Evolutionary conservation across 129 eudicot genomes (phyloP), one percentile per base, ranked within the genome.

Genomic region (Artemisia tridentata): DNA sequence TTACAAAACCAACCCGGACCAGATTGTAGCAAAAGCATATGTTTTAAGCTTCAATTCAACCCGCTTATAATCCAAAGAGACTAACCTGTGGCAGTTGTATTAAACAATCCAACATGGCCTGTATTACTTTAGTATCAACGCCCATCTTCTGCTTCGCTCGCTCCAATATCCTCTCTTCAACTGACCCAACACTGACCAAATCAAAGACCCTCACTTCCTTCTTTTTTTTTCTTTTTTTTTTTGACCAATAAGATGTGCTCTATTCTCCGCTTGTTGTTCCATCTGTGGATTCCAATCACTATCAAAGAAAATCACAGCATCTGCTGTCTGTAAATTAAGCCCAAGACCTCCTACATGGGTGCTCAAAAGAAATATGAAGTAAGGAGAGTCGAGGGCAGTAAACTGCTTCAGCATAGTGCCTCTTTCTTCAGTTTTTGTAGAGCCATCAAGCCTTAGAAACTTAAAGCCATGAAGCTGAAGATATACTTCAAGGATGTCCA

Each of bases 261-360:
- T 81, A 80, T 93, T 97, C 81, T 90, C 97, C 0, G 99, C 99
- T 77, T 93, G 98, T 63, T 87, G 98, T 63, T 93, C 98, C 92
- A 90, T 87, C 66, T 89, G 93, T 1, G 99, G 99, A 79, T 93
- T 93, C 99, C 99, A 93, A 54, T 93, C 99, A 73, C 99, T 93
- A 73, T 93, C 99, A 77, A 90, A 93, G 21, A 93, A 85, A 50
- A 93, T 90, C 47, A 93, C 99, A 19, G 99, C 90, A 81, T 93
- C 99, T 50, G 99, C 97, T 0, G 97, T 90, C 76, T 90, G 97
- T 50, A 93, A 77, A 82, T 93, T 93, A 64, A 93, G 82, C 65
- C 99, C 99, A 10, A 93, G 91, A 45, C 99, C 99, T 43, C 99
- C 99, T 31, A 97, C 99, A 47, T 97, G 92, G 2, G 99, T 93